A percentile compares a stretch with the other conserved stretches of the same genome.
Evolutionary conservation across 306 rosid species (phyloP).

Genomic region (Trifolium repens): DNA sequence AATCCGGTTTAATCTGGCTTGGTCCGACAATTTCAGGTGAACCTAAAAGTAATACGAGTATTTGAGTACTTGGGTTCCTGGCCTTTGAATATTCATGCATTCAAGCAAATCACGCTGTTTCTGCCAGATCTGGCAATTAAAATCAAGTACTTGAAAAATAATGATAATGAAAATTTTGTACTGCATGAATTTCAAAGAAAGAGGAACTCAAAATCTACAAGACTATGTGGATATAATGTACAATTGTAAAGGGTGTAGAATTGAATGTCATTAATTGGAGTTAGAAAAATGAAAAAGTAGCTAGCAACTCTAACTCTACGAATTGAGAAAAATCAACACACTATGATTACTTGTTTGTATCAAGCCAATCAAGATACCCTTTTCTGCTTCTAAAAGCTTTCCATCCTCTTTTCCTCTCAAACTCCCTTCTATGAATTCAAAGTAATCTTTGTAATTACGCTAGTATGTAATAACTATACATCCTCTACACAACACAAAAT

Average conservation of each 20-base stretch:
- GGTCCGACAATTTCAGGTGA: no score
- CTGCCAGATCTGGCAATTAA: no score
- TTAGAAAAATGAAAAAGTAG: not conserved
- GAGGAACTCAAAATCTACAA: no score
- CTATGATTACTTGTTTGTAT: conserved; percentile 60
- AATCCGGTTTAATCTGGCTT: not conserved
- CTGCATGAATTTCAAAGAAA: no score
- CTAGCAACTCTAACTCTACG: not conserved
- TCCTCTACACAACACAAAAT: conserved; percentile 51
- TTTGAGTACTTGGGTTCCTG: no score
- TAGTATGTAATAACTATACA: conserved; percentile 85
- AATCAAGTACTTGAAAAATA: no score
- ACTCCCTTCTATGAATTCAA: conserved; percentile 75
- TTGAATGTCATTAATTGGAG: not conserved
- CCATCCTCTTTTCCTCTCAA: conserved; percentile 52
- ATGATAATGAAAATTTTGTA: no score
- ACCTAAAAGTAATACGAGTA: no score
- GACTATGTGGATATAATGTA: not conserved
- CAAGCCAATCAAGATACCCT: conserved; percentile 90
- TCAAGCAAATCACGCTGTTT: no score
- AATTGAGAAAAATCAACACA: not conserved
- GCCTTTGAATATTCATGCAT: no score
- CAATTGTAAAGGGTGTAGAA: conserved; percentile 27
- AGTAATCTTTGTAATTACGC: conserved; percentile 94
- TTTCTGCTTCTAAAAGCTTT: conserved; percentile 74